Evolutionary conservation across 495 filamentous ascomycete species (phyloP), one percentile per base, ranked within the genome.

Genomic region (Elasticomyces elasticus): DNA sequence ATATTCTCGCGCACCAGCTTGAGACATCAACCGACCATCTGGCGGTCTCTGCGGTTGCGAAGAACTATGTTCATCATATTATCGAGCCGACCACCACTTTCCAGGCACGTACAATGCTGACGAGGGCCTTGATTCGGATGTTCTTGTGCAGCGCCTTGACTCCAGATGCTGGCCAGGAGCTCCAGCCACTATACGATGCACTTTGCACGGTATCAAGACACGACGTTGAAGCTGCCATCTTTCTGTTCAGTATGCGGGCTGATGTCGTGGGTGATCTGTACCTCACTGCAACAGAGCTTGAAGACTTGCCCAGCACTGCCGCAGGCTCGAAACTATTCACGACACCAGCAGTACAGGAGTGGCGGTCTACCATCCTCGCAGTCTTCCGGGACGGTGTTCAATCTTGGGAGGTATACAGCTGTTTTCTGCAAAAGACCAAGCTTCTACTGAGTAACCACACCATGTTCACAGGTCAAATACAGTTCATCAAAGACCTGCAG

Each of bases 361-460:
- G 19, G 52, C 28, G 59, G n/a, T 49, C 58, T 35, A 44, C 51
- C 7, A 49, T 60, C 4, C 35, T 52, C 9, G 47, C 52, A 25
- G 69, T 94, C 19, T 70, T 99, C 27, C 81, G 87, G 59, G 73
- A 85, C 37, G 85, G 84, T 43, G 79, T 79, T 26, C 85, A 95
- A 48, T 28, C 28, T 11, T 99, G 94, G 94, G 89, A 97, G 67
- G 71, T 95, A 1, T 95, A 94, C 74, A 90, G 86, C 69, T 95
- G 88, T 65, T 77, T 92, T 26, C 74, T 97, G 12, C 84, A 86
- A 12, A 86, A 95, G 65, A 70, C 95, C n/a, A 83, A 86, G 12
- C 83, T 84, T 23, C 91, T 96, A 62, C 76, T 99, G 30, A 82
- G 83, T 62, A 97, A 97, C 63, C 86, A 88, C 58, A 80, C 85